Base-by-base conservation (phyloP, 2,329 filamentous ascomycete species). In the Thyridium curvatum region DNA sequence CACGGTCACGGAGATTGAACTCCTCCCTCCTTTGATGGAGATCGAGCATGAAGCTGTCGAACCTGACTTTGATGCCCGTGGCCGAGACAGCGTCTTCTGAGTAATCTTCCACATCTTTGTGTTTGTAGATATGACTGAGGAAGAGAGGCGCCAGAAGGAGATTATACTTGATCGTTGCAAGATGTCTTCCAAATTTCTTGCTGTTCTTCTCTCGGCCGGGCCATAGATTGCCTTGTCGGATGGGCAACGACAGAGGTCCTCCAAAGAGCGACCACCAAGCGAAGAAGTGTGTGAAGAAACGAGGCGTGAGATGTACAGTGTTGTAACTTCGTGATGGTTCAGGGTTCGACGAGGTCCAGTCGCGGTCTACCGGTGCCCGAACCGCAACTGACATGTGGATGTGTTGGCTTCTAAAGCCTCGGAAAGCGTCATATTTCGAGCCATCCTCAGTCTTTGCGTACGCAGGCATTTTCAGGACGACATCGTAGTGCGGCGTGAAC, bases 141-240 rank as follows among this genome's bases (percentile, higher is more conserved):
- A 94, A 98, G 3, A 98, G 67, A 0, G 93, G 93, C 3, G 93
- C 94, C 13, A 98, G 70, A 3, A 97, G 73, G 16, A 98, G 67
- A 46, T 91, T 96, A 66, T 97, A 97, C 68, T 98, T 98, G 69
- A 98, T 90, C 8, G 94, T 98, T n/a, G 89, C 91, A 45, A 98
- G 69, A 62, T 98, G 94, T 36, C 93, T 79, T 12, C 91, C 91
- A 58, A 98, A 98, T 59, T 98, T 98, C 66, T 98, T 98, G 70
- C 88, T 96, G 34, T 88, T 93, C 69, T 95, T 96, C 51, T 96
- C 93, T 17, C 89, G 77, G 1, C 88, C 89, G 6, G 90, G 91
- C 81, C 90, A 98, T 3, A 98, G 72, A 34, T 77, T 75, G 13
- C 93, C 93, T 65, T 98, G 94, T 1, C 93, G 86, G 41, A 98